These are phyloP conservation scores for Psilocybe subaeruginosa DNA, from an alignment of 768 basidiomycete genomes.

Conservation along the genomic window DNA sequence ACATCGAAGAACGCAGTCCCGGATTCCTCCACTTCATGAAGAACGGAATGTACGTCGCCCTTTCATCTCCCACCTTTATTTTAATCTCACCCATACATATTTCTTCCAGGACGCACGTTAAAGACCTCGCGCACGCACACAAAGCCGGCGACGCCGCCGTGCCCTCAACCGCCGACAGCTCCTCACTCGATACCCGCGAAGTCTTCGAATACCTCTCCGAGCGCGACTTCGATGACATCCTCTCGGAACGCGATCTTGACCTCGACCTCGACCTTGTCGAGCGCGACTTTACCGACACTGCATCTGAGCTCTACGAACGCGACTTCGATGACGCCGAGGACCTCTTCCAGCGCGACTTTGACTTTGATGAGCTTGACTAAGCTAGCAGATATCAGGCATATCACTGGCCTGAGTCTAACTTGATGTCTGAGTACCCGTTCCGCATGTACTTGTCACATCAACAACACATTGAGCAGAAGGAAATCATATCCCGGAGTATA, in stretches of 20 bases:
- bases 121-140: background rate
- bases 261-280: constrained; percentile 2
- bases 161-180: background rate
- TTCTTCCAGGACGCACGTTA: background rate
- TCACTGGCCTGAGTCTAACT: too few species aligned
- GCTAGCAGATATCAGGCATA: too few species aligned
- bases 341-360: background rate
- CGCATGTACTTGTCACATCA: too few species aligned
- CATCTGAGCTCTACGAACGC: background rate
- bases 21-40: constrained; percentile 9
- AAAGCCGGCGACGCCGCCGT: background rate
- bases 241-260: constrained; percentile 3
- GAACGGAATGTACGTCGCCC: constrained; percentile 5
- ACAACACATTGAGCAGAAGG: too few species aligned
- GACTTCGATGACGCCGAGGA: background rate
- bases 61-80: too few species aligned
- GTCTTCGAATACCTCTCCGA: constrained; percentile 1
- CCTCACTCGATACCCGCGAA: background rate
- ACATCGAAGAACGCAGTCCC: constrained; percentile 8
- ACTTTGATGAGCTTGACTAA: too few species aligned
- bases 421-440: too few species aligned
- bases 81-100: background rate
- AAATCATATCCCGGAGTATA: too few species aligned
- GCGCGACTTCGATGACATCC: background rate
- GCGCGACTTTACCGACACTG: background rate